phyloP scores from a whole-genome alignment of 169 alveolate species.

The Neospora caninum region DNA sequence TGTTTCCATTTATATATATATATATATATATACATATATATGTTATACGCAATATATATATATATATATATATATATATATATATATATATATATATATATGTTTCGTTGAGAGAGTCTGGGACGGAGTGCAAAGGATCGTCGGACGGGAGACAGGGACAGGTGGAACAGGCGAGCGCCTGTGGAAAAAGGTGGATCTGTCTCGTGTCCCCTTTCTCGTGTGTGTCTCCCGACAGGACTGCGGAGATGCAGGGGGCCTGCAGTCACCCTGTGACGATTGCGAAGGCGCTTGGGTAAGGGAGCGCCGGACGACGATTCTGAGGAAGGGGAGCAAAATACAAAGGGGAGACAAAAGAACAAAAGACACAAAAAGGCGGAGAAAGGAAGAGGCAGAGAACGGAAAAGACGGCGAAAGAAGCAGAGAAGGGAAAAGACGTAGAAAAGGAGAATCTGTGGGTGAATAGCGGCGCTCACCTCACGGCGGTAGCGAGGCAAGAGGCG shows the following conservation, averaged over 20 bases:
- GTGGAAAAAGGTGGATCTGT: not conserved
- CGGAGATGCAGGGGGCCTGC: not conserved
- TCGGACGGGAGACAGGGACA: no score
- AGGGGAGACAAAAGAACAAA: not conserved
- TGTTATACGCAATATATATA: not conserved
- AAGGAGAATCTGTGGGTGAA: no score
- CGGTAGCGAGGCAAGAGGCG: no score
- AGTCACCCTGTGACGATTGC: conserved; percentile 15
- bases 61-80: not conserved
- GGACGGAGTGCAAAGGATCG: no score
- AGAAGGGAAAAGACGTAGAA: no score
- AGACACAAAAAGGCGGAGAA: no score
- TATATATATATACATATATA: not conserved
- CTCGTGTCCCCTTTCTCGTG: no score
- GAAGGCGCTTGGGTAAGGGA: not conserved
- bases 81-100: not conserved
- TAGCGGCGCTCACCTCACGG: no score
- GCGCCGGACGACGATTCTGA: not conserved
- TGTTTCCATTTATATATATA: not conserved
- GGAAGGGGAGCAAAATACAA: not conserved
- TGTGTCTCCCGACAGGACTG: not conserved
- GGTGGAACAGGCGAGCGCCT: not conserved
- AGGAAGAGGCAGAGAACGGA: not conserved
- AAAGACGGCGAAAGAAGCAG: no score
- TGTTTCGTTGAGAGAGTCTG: not conserved